Base-by-base conservation (phyloP, 1,139 yeast genomes). In the Keqinozyma sinolaborantium region DNA sequence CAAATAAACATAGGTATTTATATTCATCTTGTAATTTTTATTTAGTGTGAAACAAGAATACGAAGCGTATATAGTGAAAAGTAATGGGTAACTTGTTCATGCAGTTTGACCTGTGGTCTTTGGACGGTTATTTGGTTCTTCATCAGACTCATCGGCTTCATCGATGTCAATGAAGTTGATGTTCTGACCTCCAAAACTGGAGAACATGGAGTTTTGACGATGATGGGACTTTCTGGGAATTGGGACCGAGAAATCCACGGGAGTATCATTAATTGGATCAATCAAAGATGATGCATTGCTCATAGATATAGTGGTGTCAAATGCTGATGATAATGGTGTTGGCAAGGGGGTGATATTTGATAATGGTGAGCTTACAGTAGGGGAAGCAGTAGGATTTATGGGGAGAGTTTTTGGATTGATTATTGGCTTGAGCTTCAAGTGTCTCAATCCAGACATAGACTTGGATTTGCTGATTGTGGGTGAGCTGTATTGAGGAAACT, bases 181-280 rank as follows among this genome's bases (percentile, higher is more conserved):
- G 12, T 30, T 24, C 8, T 23, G 32, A 9, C 27, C n/a, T 16
- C 21, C 23, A 23, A 23, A 31, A 20, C 21, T 31, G 8, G 26
- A 24, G 8, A 18, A 18, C 21, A 18, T 18, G 7, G 21, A 18
- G 10, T 10, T 18, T 18, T 18, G 21, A 18, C 21, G 21, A 18
- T 18, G 21, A 10, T 7, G 36, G 25, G 5, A 38, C 28, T 38
- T 38, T 26, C 45, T 38, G 29, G 42, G 37, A 26, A 40, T 42
- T 3, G 65, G 61, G 15, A 61, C 58, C 3, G 58, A 44, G 33
- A 63, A 63, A 37, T 67, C 73, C 30, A 64, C 69, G 9, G 72
- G 71, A 8, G 68, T 46, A 35, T 65, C 73, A 40, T 63, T 64
- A 31, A 64, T 63, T 3, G 70, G 66, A 41, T 65, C 70, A 30